These are phyloP conservation scores for Calocybe gangraenosa DNA, from an alignment of 768 basidiomycete genomes.

Conservation along the genomic window DNA sequence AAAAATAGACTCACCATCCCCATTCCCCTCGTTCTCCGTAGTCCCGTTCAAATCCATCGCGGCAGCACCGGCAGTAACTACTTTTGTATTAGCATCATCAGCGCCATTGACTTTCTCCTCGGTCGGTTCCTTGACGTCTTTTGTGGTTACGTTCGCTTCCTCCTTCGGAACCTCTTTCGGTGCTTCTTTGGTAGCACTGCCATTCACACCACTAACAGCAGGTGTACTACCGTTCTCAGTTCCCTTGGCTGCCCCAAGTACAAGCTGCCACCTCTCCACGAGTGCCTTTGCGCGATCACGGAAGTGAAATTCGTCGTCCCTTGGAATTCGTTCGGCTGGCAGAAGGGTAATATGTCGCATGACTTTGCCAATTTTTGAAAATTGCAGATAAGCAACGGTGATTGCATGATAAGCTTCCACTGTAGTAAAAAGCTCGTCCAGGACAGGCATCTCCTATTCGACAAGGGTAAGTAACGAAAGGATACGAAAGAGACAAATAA, in stretches of 20 bases:
- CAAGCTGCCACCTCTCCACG: slow-evolving; percentile 58
- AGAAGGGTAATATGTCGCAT: slow-evolving; percentile 73
- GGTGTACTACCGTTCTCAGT: background rate
- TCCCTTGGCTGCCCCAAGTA: slow-evolving; percentile 24
- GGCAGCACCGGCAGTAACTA: slow-evolving; percentile 24
- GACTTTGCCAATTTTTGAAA: slow-evolving; percentile 73
- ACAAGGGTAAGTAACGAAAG: too few relatives aligned
- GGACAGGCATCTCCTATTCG: slow-evolving; percentile 63
- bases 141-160: background rate
- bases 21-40: background rate
- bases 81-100: slow-evolving; percentile 3
- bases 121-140: too few relatives aligned
- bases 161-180: background rate
- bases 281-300: slow-evolving; percentile 57
- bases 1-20: slow-evolving; percentile 1
- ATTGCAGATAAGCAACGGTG: slow-evolving; percentile 68
- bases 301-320: slow-evolving; percentile 54
- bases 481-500: background rate
- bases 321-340: slow-evolving; percentile 43
- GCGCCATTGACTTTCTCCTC: background rate
- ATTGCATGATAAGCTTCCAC: slow-evolving; percentile 70
- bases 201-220: too few relatives aligned
- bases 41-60: slow-evolving; percentile 32
- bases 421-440: slow-evolving; percentile 61
- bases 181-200: too few relatives aligned